These are phyloP conservation scores for Lipomyces starkeyi DNA, from an alignment of 805 yeast species.

Conservation along the genomic window DNA sequence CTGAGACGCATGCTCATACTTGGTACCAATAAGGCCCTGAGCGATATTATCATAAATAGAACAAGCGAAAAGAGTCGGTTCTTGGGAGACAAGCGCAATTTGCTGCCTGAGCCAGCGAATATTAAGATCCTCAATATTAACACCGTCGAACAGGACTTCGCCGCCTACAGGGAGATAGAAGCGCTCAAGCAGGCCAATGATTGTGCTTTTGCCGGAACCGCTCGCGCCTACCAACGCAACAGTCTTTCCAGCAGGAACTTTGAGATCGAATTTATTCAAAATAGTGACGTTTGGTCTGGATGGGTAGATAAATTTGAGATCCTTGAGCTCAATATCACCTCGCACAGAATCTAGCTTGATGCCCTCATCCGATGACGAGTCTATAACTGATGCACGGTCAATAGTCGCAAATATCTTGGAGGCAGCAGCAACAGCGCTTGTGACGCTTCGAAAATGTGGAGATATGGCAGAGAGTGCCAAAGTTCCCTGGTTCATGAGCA, in stretches of 20 bases:
- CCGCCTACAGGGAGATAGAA: constrained; percentile 84
- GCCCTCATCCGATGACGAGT: constrained; percentile 42
- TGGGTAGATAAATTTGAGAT: constrained; percentile 88
- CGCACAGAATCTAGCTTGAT: constrained; percentile 37
- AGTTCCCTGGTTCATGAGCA: constrained; percentile 51
- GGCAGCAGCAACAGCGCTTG: constrained; percentile 49
- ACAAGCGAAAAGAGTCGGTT: constrained; percentile 90
- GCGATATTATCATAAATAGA: constrained; percentile 80
- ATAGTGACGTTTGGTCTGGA: constrained; percentile 78
- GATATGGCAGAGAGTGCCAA: constrained; percentile 50
- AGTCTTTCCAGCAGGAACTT: constrained; percentile 84
- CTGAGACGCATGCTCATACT: constrained; percentile 45
- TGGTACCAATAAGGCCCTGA: constrained; percentile 62
- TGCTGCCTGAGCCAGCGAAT: constrained; percentile 73
- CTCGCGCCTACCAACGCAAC: constrained; percentile 96
- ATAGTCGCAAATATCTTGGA: constrained; percentile 49
- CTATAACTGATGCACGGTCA: constrained; percentile 49
- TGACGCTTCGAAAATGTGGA: constrained; percentile 48
- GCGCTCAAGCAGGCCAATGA: constrained; percentile 79
- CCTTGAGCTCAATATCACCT: constrained; percentile 79
- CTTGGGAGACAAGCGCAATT: constrained; percentile 94
- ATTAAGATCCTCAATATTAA: constrained; percentile 74
- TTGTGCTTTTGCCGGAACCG: constrained; percentile 93
- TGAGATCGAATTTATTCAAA: constrained; percentile 72
- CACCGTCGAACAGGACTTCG: constrained; percentile 79